A percentile compares a stretch with the other conserved stretches of the same genome.
phyloP scores from a whole-genome alignment of 352 stramenopile species.

The Pythium oligandrum region DNA sequence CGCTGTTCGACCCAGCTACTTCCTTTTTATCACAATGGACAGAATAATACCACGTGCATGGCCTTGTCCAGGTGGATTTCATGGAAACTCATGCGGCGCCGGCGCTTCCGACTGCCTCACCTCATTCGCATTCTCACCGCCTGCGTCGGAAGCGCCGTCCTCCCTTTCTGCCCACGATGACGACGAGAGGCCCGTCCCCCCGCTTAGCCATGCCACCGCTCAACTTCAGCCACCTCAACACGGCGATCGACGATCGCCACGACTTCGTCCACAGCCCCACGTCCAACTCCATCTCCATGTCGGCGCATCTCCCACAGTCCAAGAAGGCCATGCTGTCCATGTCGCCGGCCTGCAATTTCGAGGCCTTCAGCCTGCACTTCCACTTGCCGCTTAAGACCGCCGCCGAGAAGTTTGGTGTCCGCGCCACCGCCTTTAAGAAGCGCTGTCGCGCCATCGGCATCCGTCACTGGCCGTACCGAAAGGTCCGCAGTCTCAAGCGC shows the following conservation, averaged over 20 bases:
- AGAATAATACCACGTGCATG: too few relatives aligned
- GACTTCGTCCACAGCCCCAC: slow-evolving; percentile 31
- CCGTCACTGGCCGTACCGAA: slow-evolving; percentile 57
- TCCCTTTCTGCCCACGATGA: too few relatives aligned
- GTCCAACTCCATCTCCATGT: slow-evolving; percentile 16
- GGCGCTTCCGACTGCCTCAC: too few relatives aligned
- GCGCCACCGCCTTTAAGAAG: slow-evolving; percentile 61
- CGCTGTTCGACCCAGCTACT: too few relatives aligned
- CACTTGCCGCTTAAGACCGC: slow-evolving; percentile 52
- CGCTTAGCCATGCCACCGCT: slow-evolving; percentile 9
- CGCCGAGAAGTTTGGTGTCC: slow-evolving; percentile 54
- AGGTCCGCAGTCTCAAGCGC: slow-evolving; percentile 51
- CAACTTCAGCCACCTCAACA: slow-evolving; percentile 6
- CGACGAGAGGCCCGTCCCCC: too few relatives aligned
- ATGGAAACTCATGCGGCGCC: too few relatives aligned
- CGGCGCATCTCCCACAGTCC: slow-evolving; percentile 19
- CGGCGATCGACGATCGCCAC: slow-evolving; percentile 11
- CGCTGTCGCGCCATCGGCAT: slow-evolving; percentile 51
- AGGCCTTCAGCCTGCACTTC: slow-evolving; percentile 50
- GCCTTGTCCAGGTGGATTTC: too few relatives aligned
- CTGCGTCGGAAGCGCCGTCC: too few relatives aligned
- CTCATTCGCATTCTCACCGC: too few relatives aligned
- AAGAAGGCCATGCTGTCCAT: slow-evolving; percentile 47
- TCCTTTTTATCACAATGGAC: too few relatives aligned
- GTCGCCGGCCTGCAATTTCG: slow-evolving; percentile 62